phyloP scores from a whole-genome alignment of 1,139 yeast species.

The Diutina sp. region DNA sequence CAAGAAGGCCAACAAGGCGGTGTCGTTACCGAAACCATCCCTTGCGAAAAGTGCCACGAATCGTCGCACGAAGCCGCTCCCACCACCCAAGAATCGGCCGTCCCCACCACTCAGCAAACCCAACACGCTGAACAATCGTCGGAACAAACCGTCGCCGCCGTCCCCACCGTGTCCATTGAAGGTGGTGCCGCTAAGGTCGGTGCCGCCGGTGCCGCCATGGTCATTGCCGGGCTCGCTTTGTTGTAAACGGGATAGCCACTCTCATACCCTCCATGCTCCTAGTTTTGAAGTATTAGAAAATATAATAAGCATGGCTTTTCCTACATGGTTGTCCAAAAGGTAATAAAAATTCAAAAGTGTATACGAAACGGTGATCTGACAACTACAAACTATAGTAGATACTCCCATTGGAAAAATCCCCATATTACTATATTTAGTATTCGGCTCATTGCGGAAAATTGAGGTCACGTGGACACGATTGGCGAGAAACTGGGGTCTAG shows the following conservation, averaged over 20 bases:
- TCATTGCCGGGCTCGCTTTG: conserved; percentile 1
- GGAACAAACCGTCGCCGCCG: neutral
- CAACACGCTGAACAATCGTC: neutral
- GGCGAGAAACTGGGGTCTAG: too few relatives aligned
- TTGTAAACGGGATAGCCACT: neutral
- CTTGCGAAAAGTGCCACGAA: neutral
- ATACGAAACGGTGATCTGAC: neutral
- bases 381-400: neutral
- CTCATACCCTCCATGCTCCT: neutral
- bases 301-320: neutral
- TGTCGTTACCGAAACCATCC: neutral
- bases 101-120: neutral
- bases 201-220: neutral
- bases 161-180: neutral
- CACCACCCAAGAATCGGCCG: neutral
- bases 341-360: neutral
- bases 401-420: too few relatives aligned
- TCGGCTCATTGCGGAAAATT: too few relatives aligned
- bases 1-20: neutral
- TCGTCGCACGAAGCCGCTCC: neutral
- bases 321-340: neutral
- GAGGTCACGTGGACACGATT: too few relatives aligned
- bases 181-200: neutral
- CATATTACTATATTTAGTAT: too few relatives aligned
- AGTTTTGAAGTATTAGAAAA: too few relatives aligned